Conservation (phyloP, 2,329 filamentous ascomycete genomes). For the Gliomastix tumulicola region DNA sequence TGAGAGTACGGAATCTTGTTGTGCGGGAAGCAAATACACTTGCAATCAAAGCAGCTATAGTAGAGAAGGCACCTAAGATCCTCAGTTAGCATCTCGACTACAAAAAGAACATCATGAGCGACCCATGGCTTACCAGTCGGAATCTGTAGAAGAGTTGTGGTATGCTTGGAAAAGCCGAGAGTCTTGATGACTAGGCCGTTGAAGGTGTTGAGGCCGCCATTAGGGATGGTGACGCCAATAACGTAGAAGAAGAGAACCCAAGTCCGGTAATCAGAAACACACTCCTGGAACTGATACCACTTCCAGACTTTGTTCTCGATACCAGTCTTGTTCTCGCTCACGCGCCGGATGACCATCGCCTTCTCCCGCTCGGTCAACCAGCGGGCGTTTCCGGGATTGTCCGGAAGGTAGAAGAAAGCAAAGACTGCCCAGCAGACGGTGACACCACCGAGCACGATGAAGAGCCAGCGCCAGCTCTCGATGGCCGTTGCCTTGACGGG, state of each 20-base stretch:
- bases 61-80: slow-evolving; percentile 8
- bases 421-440: slow-evolving; percentile 23
- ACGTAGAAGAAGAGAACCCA: slow-evolving; percentile 44
- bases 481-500: too few relatives aligned
- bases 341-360: slow-evolving; percentile 56
- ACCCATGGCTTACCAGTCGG: too few relatives aligned
- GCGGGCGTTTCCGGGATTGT: slow-evolving; percentile 27
- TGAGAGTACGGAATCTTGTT: slow-evolving; percentile 9
- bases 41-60: slow-evolving; percentile 6
- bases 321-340: slow-evolving; percentile 47
- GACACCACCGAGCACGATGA: too few relatives aligned
- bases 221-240: slow-evolving; percentile 45
- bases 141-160: slow-evolving; percentile 7
- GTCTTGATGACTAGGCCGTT: slow-evolving; percentile 22
- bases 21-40: too few relatives aligned
- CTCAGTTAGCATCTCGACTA: too few relatives aligned
- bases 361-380: slow-evolving; percentile 55
- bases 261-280: slow-evolving; percentile 42
- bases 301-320: slow-evolving; percentile 32
- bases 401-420: slow-evolving; percentile 26
- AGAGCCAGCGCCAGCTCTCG: too few relatives aligned
- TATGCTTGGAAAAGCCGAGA: slow-evolving; percentile 18
- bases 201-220: slow-evolving; percentile 33
- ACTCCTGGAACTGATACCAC: slow-evolving; percentile 40
- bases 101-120: too few relatives aligned